Base-by-base conservation (phyloP, 2,329 filamentous ascomycete genomes). In the Fusarium lateritium region DNA sequence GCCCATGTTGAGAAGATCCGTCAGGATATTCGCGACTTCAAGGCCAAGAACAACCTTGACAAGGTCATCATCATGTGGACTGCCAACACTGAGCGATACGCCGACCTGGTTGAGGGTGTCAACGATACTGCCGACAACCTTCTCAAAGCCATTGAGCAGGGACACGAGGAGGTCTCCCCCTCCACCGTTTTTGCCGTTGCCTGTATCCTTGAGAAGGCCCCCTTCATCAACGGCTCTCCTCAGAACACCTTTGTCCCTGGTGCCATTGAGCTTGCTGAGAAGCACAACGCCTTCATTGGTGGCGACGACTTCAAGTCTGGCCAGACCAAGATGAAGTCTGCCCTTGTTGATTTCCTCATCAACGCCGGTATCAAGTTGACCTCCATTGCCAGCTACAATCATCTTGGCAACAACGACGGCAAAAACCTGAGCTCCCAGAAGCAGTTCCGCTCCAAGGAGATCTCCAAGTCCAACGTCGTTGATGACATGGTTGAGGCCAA, bases 251-350 rank as follows among this genome's bases (percentile, higher is more conserved):
- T 99, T 76, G 95, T 99, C 21, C 95, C 95, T 10, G 96, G 96
- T 76, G 93, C 92, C 64, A 91, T 98, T 73, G 86, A 95, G 77
- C 89, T 99, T 61, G 96, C 96, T 22, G 93, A 97, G 85, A 86
- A 91, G 81, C 90, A 97, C 81, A 87, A 88, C 59, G 90, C 94
- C 67, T 99, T 97, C 85, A 94, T 99, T 76, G 96, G 96, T 62
- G 96, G 96, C 71, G 96, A 99, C 76, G 96, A 99, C 84, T 99
- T 99, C 91, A 99, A 99, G 86, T 98, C 96, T 67, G 96, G 96
- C 68, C 96, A 99, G 87, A 99, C 96, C 80, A 99, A 99, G 90
- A 99, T 99, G 96, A 99, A 99, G 86, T 98, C 96, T 64, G 96
- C 96, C 21, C 89, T 99, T 31, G 96, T 98, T 45, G 96, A 99